Base-by-base conservation (phyloP, 106 monocot species). In the Xerophyta viscosa region DNA sequence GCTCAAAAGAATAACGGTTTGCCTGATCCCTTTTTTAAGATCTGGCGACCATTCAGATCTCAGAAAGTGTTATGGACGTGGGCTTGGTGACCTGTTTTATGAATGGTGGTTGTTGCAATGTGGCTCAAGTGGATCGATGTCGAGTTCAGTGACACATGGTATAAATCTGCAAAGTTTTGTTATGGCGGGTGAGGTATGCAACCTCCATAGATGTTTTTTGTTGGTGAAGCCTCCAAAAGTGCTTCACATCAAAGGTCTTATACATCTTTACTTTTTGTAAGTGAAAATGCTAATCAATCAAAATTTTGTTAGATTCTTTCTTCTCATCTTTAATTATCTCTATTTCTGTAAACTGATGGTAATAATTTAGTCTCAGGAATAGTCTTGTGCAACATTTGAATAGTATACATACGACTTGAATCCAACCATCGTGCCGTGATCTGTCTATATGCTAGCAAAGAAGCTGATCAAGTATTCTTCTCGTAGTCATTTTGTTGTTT, bases 181-280 rank as follows among this genome's bases (percentile, higher is more conserved):
- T 36, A 73, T 61, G 60, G 46, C 36, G 25, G 57, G 15, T 39
- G 58, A 31, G 61, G 44, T 63, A 31, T 45, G 54, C 67, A 44
- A 65, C 64, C 47, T 46, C 49, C 42, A 68, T 14, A 27, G 45
- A 42, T 18, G 45, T 31, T 52, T 70, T 57, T 50, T 47, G 33
- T 46, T 29, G 25, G 60, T 46, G 54, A 48, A 48, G 28, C 14
- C 27, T 41, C 46, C 39, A 68, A 58, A 33, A 58, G 28, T 43
- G 24, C 60, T 64, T 54, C 60, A 48, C 11, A 18, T 43, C 57
- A 74, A 14, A 27, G 42, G 31, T 60, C 31, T 75, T 28, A 63
- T 75, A 75, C 58, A 69, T 65, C 59, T 65, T 55, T 39, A 5
- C 11, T 36, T 36, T 36, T 36, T 36, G 33, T 36, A 36, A 36